phyloP scores from a whole-genome alignment of 176 grass and related monocot genomes.

The Cenchrus fungigraminus region DNA sequence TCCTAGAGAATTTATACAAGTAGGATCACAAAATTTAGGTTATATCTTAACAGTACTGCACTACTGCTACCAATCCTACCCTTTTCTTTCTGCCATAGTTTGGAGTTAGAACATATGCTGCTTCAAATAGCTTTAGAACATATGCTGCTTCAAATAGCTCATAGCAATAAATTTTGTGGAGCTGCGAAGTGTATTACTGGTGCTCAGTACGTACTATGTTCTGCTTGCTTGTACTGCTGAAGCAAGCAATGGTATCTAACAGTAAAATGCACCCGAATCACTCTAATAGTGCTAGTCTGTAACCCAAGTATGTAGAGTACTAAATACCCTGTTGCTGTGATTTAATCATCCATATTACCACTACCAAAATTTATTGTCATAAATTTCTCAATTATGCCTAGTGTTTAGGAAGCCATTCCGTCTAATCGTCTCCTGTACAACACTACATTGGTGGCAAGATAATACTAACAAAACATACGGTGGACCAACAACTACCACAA shows the following conservation, averaged over 20 bases:
- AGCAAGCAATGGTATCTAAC: not conserved
- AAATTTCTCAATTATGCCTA: not conserved
- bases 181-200: not conserved
- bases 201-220: not conserved
- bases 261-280: not conserved
- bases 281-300: not conserved
- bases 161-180: not conserved
- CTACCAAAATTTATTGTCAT: not conserved
- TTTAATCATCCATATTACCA: not conserved
- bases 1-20: not conserved
- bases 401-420: not conserved
- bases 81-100: not conserved
- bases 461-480: not conserved
- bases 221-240: not conserved
- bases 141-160: not conserved
- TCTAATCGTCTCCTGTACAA: not conserved
- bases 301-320: not conserved
- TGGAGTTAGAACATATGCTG: too few species aligned
- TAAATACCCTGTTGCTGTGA: not conserved
- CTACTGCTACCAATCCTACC: conserved; percentile 1
- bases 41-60: not conserved
- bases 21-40: not conserved
- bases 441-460: not conserved
- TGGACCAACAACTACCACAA: not conserved
- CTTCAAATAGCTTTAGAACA: not conserved